Percentiles rank a stretch among this genome's conserved stretches.
Conservation (phyloP, 371 early-diverging fungal genomes). For the Mucor piriformis region DNA sequence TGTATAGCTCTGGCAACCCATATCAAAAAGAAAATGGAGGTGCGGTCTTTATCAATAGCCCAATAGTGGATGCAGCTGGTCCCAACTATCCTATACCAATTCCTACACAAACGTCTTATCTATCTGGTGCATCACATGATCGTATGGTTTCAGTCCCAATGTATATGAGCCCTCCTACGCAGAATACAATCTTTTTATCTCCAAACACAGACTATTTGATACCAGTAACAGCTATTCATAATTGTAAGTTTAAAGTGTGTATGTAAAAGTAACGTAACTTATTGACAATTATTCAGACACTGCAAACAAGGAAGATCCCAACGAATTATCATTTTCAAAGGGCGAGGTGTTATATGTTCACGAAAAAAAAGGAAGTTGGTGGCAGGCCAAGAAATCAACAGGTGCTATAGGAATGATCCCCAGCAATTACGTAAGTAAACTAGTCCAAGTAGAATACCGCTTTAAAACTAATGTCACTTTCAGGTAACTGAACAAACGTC, state of each 20-base stretch:
- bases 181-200: slow-evolving; percentile 35
- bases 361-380: slow-evolving; percentile 93
- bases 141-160: slow-evolving; percentile 13
- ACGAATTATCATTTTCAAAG: slow-evolving; percentile 86
- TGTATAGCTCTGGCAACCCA: slow-evolving; percentile 3
- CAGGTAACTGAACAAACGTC: neutral
- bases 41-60: slow-evolving; percentile 3
- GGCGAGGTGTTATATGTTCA: slow-evolving; percentile 83
- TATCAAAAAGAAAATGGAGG: slow-evolving; percentile 12
- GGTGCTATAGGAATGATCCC: slow-evolving; percentile 89
- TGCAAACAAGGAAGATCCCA: slow-evolving; percentile 86
- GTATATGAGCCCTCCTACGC: slow-evolving; percentile 9
- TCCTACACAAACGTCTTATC: slow-evolving; percentile 3
- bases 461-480: neutral
- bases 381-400: slow-evolving; percentile 87
- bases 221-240: slow-evolving; percentile 45
- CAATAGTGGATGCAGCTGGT: neutral
- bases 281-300: too few species aligned
- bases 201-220: slow-evolving; percentile 38
- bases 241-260: slow-evolving; percentile 46
- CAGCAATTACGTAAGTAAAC: slow-evolving; percentile 77
- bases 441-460: too few species aligned
- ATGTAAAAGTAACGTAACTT: too few species aligned
- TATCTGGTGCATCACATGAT: neutral
- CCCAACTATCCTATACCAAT: slow-evolving; percentile 11